Conservation (phyloP, 2,329 filamentous ascomycete genomes). For the Colletotrichum spaethianum region DNA sequence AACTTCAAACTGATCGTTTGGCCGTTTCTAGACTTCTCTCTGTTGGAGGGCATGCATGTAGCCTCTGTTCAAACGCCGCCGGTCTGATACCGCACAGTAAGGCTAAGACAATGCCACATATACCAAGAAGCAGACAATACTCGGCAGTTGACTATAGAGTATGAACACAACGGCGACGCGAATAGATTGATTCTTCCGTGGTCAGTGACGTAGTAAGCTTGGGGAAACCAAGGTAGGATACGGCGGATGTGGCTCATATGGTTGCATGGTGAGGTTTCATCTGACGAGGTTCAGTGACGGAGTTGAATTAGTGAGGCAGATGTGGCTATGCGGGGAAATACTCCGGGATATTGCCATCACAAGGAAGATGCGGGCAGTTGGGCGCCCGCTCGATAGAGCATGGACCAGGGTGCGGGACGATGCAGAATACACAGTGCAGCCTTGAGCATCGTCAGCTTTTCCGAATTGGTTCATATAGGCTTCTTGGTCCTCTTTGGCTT, state of each 20-base stretch:
- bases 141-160: not conserved
- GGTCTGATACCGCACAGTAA: not conserved
- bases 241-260: not conserved
- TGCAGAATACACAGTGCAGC: not conserved
- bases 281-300: not conserved
- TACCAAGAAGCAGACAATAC: not conserved
- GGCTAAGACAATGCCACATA: not conserved
- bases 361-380: not conserved
- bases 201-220: not conserved
- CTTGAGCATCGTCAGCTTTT: not conserved
- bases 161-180: not conserved
- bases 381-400: constrained; percentile 10
- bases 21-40: not conserved
- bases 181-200: not conserved
- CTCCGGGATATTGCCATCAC: no score
- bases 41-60: not conserved
- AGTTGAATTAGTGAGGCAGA: not conserved
- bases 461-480: not conserved
- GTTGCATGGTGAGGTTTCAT: not conserved
- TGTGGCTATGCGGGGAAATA: not conserved
- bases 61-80: not conserved
- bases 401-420: not conserved
- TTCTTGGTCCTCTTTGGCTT: not conserved
- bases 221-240: not conserved
- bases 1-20: not conserved